Evolutionary conservation across 2,329 filamentous ascomycete genomes (phyloP).

Genomic region (Didymella sp.): DNA sequence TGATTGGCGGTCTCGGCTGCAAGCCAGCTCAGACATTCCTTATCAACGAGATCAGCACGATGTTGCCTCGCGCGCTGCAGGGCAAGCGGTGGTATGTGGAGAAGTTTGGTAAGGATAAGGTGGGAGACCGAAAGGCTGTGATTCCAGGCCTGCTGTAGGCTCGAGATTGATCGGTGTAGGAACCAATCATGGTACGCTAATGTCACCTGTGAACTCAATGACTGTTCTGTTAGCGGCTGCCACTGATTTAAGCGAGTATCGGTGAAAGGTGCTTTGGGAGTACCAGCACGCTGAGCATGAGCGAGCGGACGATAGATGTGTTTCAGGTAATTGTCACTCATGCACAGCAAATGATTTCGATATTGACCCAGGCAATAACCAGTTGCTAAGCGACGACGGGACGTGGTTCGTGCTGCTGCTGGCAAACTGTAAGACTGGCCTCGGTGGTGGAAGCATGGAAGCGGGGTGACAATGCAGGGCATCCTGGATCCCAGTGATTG

Average conservation of each 20-base stretch:
- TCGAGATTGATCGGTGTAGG: constrained; percentile 9
- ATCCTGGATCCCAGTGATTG: constrained; percentile 4
- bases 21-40: constrained; percentile 81
- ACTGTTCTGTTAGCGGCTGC: constrained; percentile 5
- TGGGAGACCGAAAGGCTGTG: constrained; percentile 76
- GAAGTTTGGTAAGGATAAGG: constrained; percentile 84
- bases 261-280: not conserved
- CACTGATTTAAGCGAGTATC: not conserved
- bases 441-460: constrained; percentile 5
- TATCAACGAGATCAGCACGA: constrained; percentile 85
- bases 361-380: not conserved
- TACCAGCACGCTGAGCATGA: constrained; percentile 4
- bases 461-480: constrained; percentile 15
- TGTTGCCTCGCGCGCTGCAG: constrained; percentile 84
- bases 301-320: not conserved
- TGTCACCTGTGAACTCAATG: constrained; percentile 3
- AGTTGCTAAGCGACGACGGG: constrained; percentile 2
- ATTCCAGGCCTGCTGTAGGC: constrained; percentile 64
- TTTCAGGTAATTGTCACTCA: constrained; percentile 7
- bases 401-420: constrained; percentile 8
- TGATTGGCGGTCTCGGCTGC: constrained; percentile 71
- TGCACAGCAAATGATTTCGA: not conserved
- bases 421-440: not conserved
- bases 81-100: constrained; percentile 87
- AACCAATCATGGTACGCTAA: constrained; percentile 10